Conservation (phyloP, 192 early-diverging fungal species). For the Coemansia sp. region DNA sequence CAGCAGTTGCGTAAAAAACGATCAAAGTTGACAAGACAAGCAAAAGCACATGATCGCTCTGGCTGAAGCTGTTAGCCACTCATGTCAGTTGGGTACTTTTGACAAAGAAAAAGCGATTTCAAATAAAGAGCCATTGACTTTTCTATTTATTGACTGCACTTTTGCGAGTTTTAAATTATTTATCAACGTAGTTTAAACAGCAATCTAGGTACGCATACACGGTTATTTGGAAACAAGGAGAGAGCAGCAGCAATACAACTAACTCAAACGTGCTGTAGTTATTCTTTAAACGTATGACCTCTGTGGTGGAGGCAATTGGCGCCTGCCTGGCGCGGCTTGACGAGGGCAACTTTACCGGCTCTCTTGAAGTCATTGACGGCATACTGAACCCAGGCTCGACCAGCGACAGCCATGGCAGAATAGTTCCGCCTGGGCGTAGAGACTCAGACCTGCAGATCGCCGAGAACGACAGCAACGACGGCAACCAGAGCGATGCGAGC, state of each 20-base stretch:
- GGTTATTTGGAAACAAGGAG: background rate
- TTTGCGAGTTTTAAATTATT: too few species aligned
- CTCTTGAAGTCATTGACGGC: conserved; percentile 26
- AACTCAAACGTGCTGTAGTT: background rate
- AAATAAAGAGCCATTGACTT: background rate
- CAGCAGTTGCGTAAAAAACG: too few species aligned
- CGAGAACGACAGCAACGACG: background rate
- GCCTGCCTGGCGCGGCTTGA: conserved; percentile 38
- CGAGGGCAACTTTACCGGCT: conserved; percentile 32
- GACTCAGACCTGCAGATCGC: conserved; percentile 1
- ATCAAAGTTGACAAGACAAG: too few species aligned
- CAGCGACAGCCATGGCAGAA: background rate
- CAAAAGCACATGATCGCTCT: too few species aligned
- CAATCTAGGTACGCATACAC: background rate
- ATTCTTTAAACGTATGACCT: background rate
- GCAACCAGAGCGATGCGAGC: conserved; percentile 25
- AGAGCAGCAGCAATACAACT: background rate
- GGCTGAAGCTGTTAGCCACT: too few species aligned
- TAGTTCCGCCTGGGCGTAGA: conserved; percentile 3
- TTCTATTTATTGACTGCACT: background rate
- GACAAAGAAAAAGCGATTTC: too few species aligned
- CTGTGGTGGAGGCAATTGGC: conserved; percentile 27
- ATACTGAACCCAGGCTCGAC: conserved; percentile 5
- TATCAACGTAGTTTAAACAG: background rate
- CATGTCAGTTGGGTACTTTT: too few species aligned